Evolutionary conservation across 176 grass and related monocot species (phyloP), one percentile per base, ranked within the genome.

Genomic region (Avena sativa): DNA sequence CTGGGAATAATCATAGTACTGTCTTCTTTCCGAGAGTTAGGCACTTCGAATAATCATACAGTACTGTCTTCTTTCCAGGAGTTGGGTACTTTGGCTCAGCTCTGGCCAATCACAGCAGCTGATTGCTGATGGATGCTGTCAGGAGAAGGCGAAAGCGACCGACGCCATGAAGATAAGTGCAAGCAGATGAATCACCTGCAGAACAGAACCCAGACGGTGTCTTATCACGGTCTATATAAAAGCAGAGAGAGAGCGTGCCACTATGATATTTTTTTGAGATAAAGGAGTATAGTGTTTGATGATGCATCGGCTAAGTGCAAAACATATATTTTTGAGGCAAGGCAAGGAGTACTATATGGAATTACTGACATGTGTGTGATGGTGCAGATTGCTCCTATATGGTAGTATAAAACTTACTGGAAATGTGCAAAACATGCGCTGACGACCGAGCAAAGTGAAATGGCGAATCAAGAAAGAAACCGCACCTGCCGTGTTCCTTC

Each of bases 111-210:
- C 71, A 73, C 79, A 55, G 81, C 65, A 71, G 43, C 52, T 44
- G 30, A 61, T 72, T 66, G 49, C 63, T 74, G 81, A 74, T 66
- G 66, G 87, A 84, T 64, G 56, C 84, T 87, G 28, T 93, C 83
- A 91, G 50, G 91, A 83, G 46, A 95, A 83, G 72, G 79, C 43
- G 56, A 93, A 87, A 58, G 84, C 77, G 49, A 71, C 75, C 9
- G 40, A 81, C 61, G 81, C 74, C 5, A 93, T 14, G 74, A 69
- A 34, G 13, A 86, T 49, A 40, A 86, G 57, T 23, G 56, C 61
- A 62, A 79, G 26, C 52, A 70, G 43, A 83, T 89, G 78, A 71
- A 82, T 86, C 81, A 62, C 86, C 93, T 95, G 86, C 60, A 47
- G 48, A 88, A 75, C 19, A 68, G 1, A 77, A 34, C 15, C 28